These are phyloP conservation scores for Sclerospora graminicola DNA, from an alignment of 352 stramenopile species.

Conservation along the genomic window DNA sequence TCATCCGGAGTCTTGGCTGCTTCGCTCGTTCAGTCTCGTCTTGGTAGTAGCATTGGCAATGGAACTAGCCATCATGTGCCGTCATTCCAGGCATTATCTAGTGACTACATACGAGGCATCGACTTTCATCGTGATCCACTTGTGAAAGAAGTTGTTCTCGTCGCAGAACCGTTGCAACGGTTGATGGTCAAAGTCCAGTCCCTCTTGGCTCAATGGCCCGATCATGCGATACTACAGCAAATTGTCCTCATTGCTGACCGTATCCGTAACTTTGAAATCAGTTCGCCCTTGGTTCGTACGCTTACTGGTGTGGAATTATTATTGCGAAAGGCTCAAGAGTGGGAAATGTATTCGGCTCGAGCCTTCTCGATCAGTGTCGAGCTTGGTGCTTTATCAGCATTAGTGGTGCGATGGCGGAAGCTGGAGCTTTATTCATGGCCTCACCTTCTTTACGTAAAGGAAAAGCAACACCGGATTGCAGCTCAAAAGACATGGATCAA, in stretches of 20 bases:
- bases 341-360: constrained; percentile 93
- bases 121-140: constrained; percentile 93
- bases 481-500: constrained; percentile 83
- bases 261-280: constrained; percentile 84
- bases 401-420: constrained; percentile 97
- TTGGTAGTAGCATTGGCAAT: constrained; percentile 29
- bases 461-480: constrained; percentile 58
- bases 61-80: constrained; percentile 28
- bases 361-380: constrained; percentile 88
- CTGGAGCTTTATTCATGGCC: constrained; percentile 98
- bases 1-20: constrained; percentile 49
- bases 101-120: constrained; percentile 67
- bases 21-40: constrained; percentile 57
- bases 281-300: constrained; percentile 80
- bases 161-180: constrained; percentile 77
- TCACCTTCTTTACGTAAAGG: constrained; percentile 87
- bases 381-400: constrained; percentile 83
- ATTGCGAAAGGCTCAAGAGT: constrained; percentile 96
- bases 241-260: constrained; percentile 86
- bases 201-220: constrained; percentile 92
- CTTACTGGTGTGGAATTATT: constrained; percentile 94
- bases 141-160: constrained; percentile 87
- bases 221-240: constrained; percentile 94
- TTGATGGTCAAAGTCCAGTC: constrained; percentile 86
- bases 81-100: constrained; percentile 44